Evolutionary conservation across 129 eudicot species (phyloP).

Genomic region (Scalesia atractyloides): DNA sequence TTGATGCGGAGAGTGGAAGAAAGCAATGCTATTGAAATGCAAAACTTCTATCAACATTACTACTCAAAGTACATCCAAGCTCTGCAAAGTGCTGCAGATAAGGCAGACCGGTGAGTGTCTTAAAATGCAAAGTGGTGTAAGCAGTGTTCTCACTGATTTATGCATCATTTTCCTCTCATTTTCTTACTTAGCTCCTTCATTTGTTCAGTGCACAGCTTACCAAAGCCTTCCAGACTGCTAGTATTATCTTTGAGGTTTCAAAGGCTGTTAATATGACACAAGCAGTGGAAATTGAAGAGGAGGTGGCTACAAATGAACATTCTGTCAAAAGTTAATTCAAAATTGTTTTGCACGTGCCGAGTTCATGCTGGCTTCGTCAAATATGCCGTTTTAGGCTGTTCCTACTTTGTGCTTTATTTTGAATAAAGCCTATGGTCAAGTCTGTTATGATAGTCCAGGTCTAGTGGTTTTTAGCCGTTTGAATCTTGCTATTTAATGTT

Average conservation of each 20-base stretch:
- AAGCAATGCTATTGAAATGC: constrained; percentile 97
- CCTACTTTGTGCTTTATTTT: no score
- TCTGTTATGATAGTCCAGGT: no score
- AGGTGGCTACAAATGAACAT: constrained; percentile 43
- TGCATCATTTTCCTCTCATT: background rate
- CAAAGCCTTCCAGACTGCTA: constrained; percentile 91
- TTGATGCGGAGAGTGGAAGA: constrained; percentile 82
- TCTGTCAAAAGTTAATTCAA: no score
- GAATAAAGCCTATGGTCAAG: no score
- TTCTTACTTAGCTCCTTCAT: constrained; percentile 15
- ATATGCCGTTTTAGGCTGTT: no score
- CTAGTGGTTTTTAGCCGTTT: no score
- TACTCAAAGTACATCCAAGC: constrained; percentile 87
- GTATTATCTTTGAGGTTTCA: constrained; percentile 87
- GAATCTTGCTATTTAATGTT: no score
- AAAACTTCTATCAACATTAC: constrained; percentile 89
- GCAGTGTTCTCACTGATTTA: constrained; percentile 20
- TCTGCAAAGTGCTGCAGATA: constrained; percentile 92
- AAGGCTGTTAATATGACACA: constrained; percentile 83
- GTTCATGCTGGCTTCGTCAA: no score
- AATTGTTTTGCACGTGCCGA: no score
- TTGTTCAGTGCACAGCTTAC: constrained; percentile 86
- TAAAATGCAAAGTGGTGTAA: constrained; percentile 4
- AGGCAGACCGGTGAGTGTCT: constrained; percentile 79
- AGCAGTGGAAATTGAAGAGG: constrained; percentile 78